A percentile compares a stretch with the other conserved stretches of the same genome.
Conservation (phyloP, 2,329 filamentous ascomycete species). For the Aspergillus sp. region DNA sequence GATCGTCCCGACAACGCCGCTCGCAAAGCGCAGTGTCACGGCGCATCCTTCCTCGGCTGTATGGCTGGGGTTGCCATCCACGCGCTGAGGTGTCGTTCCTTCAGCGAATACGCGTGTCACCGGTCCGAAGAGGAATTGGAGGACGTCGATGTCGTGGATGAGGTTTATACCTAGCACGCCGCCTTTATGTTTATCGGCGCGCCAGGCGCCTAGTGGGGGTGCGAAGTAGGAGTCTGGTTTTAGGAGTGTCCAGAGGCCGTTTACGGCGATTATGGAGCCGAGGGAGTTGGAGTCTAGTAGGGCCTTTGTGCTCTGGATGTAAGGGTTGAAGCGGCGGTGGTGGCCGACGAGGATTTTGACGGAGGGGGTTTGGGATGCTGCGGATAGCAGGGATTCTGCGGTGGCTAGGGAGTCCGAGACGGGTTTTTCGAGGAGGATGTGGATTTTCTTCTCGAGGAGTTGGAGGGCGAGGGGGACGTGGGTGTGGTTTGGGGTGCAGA, state of each 20-base stretch:
- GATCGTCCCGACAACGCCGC: conserved; percentile 58
- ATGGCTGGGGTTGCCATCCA: conserved; percentile 26
- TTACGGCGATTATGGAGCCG: conserved; percentile 53
- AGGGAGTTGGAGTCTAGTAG: conserved; percentile 43
- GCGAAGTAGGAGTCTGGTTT: conserved; percentile 56
- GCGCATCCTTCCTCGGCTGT: conserved; percentile 59
- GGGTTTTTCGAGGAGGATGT: conserved; percentile 60
- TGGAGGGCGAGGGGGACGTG: conserved; percentile 54
- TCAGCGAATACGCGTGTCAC: conserved; percentile 55
- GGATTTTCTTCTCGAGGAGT: conserved; percentile 49
- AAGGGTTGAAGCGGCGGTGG: conserved; percentile 61
- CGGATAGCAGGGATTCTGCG: conserved; percentile 22
- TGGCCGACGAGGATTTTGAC: conserved; percentile 57
- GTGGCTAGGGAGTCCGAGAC: conserved; percentile 42
- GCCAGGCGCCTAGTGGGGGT: conserved; percentile 48
- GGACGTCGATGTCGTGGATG: conserved; percentile 60
- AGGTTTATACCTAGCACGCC: conserved; percentile 59
- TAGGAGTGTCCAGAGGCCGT: conserved; percentile 54
- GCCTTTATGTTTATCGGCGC: conserved; percentile 45
- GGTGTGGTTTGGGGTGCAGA: conserved; percentile 61
- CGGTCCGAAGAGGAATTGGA: conserved; percentile 58
- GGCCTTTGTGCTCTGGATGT: conserved; percentile 52
- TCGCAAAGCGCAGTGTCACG: conserved; percentile 53
- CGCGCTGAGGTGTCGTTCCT: conserved; percentile 44
- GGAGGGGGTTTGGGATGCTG: background rate